These are phyloP conservation scores for Drechslera avenae DNA, from an alignment of 2,329 filamentous ascomycete genomes.

Conservation along the genomic window DNA sequence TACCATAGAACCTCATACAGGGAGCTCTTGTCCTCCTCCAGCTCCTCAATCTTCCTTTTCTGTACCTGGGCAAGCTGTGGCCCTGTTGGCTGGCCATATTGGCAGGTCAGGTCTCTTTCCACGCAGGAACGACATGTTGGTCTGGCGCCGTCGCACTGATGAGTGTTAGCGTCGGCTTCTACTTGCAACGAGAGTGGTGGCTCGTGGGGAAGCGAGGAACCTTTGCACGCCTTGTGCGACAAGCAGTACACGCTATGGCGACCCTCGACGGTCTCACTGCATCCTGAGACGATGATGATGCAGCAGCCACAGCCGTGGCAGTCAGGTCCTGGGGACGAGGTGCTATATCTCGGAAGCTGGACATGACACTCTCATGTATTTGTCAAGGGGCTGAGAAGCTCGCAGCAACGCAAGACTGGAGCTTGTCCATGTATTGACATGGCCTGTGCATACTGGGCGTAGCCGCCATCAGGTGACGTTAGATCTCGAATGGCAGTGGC, in stretches of 20 bases:
- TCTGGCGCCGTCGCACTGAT: conserved; percentile 13
- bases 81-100: conserved; percentile 7
- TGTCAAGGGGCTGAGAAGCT: background rate
- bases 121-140: conserved; percentile 13
- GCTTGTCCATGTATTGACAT: background rate
- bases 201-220: background rate
- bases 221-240: conserved; percentile 12
- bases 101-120: conserved; percentile 1
- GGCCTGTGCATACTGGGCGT: background rate
- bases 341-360: conserved; percentile 5
- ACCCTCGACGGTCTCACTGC: conserved; percentile 1
- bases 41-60: conserved; percentile 13
- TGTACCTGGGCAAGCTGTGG: conserved; percentile 8
- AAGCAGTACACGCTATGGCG: conserved; percentile 8
- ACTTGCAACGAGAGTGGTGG: background rate
- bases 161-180: background rate
- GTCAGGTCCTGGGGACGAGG: conserved; percentile 3
- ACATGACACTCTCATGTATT: background rate
- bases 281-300: background rate
- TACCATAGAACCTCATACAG: conserved; percentile 23
- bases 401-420: background rate
- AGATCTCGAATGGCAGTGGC: no score
- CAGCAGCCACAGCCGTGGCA: background rate
- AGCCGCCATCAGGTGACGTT: background rate
- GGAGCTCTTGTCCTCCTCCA: conserved; percentile 13